Conservation (phyloP, 208 protist species). For the Entamoeba nuttalli region DNA sequence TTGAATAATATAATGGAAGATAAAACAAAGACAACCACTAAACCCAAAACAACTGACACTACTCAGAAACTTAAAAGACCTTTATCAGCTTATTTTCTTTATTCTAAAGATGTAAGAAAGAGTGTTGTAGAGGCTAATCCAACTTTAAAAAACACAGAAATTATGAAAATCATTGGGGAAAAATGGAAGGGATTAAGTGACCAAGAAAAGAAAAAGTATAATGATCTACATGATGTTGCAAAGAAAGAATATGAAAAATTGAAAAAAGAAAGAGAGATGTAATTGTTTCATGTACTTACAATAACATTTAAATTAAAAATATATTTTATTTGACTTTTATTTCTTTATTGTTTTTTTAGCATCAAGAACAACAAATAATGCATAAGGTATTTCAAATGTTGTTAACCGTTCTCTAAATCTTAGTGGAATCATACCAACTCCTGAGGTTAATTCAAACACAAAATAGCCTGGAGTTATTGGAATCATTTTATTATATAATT, state of each 20-base stretch:
- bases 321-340: too few species aligned
- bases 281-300: too few species aligned
- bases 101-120: not conserved
- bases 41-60: not conserved
- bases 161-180: not conserved
- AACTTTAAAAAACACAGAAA: not conserved
- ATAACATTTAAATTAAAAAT: too few species aligned
- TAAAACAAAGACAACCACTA: not conserved
- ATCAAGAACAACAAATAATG: too few species aligned
- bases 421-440: too few species aligned
- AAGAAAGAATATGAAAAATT: not conserved
- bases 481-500: too few species aligned
- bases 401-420: too few species aligned
- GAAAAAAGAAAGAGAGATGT: not conserved
- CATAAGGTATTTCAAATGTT: too few species aligned
- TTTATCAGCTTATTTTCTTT: not conserved
- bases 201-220: not conserved
- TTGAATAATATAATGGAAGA: not conserved
- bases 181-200: not conserved
- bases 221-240: not conserved
- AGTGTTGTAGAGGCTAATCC: not conserved
- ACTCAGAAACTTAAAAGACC: not conserved
- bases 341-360: too few species aligned
- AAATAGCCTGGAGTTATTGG: too few species aligned
- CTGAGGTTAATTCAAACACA: too few species aligned